Conservation (phyloP, 2,329 filamentous ascomycete genomes). For the Phyllosticta citribraziliensis region DNA sequence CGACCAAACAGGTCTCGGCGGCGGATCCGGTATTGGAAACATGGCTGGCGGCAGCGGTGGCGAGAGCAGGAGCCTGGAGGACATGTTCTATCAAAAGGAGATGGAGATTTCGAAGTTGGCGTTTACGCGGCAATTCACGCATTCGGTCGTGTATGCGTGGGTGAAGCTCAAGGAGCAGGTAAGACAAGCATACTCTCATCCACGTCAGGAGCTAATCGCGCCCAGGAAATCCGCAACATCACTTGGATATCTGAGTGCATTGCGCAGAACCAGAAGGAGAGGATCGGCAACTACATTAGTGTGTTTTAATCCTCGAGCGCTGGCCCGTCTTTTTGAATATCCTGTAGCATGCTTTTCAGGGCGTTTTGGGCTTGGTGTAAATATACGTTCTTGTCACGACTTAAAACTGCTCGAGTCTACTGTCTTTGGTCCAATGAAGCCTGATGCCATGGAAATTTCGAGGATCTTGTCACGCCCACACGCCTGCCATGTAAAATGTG, state of each 20-base stretch:
- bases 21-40: slow-evolving; percentile 67
- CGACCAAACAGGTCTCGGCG: slow-evolving; percentile 72
- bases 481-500: too few species aligned
- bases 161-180: slow-evolving; percentile 96
- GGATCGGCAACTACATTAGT: slow-evolving; percentile 97
- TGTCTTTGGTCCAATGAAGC: too few species aligned
- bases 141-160: slow-evolving; percentile 93
- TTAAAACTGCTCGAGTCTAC: background rate
- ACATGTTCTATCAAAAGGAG: slow-evolving; percentile 98
- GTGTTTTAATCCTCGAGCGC: slow-evolving; percentile 57
- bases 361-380: slow-evolving; percentile 8
- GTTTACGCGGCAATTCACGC: slow-evolving; percentile 93
- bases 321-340: slow-evolving; percentile 4
- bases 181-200: slow-evolving; percentile 25
- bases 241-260: slow-evolving; percentile 99
- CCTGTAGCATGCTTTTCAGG: slow-evolving; percentile 4
- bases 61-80: slow-evolving; percentile 85
- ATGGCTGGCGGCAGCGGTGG: slow-evolving; percentile 70
- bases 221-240: slow-evolving; percentile 95
- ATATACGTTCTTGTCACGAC: slow-evolving; percentile 5
- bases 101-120: slow-evolving; percentile 96
- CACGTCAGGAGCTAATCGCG: background rate
- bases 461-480: too few species aligned
- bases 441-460: too few species aligned
- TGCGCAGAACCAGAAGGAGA: slow-evolving; percentile 98